These are phyloP conservation scores for Filobasidium wieringae DNA, from an alignment of 768 basidiomycete species.

Conservation along the genomic window DNA sequence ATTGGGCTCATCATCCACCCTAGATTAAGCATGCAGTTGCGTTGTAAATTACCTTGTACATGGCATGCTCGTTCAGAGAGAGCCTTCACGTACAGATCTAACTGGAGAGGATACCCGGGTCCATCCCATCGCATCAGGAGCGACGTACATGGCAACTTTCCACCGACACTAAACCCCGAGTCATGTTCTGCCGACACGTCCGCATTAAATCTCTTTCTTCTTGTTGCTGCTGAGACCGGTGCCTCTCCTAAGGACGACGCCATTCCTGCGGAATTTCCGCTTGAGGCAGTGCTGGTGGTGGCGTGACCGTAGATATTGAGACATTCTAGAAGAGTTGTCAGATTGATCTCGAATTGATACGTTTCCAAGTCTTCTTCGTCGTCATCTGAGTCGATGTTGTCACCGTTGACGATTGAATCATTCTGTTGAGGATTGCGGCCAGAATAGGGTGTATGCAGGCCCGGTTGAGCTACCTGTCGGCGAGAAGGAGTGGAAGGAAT, in stretches of 20 bases:
- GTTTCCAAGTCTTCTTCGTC: slow-evolving; percentile 34
- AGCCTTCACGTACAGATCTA: slow-evolving; percentile 53
- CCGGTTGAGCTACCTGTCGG: background rate
- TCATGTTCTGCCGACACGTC: slow-evolving; percentile 32
- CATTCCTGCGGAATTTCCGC: slow-evolving; percentile 46
- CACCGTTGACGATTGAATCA: slow-evolving; percentile 23
- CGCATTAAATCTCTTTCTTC: slow-evolving; percentile 40
- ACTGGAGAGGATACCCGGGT: slow-evolving; percentile 59
- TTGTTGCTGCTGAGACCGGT: slow-evolving; percentile 40
- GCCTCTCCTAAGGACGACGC: too few species aligned
- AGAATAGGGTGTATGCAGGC: slow-evolving; percentile 31
- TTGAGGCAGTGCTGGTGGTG: slow-evolving; percentile 28
- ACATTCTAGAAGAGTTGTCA: slow-evolving; percentile 74
- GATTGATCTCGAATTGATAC: slow-evolving; percentile 63
- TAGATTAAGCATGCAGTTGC: too few species aligned
- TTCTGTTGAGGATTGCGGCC: slow-evolving; percentile 30
- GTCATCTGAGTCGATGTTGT: slow-evolving; percentile 27
- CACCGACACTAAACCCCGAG: slow-evolving; percentile 6
- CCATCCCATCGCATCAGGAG: slow-evolving; percentile 78
- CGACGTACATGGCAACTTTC: slow-evolving; percentile 50
- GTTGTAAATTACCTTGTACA: too few species aligned
- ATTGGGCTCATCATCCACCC: slow-evolving; percentile 28
- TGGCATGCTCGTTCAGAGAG: background rate
- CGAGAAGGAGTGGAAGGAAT: background rate
- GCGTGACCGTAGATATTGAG: slow-evolving; percentile 89